Evolutionary conservation across 2,329 filamentous ascomycete species (phyloP), one percentile per base, ranked within the genome.

Genomic region (Colletotrichum sp.): DNA sequence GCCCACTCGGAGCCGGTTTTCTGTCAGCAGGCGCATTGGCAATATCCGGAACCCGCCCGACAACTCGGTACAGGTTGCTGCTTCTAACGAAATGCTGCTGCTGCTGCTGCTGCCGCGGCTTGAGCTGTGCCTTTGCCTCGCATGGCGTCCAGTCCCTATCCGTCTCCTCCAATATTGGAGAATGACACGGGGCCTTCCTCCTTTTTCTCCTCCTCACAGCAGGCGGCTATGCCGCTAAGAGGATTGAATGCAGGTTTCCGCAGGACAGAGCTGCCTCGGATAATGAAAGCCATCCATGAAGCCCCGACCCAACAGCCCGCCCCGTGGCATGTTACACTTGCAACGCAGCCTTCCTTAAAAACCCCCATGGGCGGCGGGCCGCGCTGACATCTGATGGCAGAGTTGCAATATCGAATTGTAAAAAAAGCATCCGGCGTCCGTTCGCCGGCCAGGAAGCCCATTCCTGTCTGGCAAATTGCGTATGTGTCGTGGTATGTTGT

Each of bases 1-100:
- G 66, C 34, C 66, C 61, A 61, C 67, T 71, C 64, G 39, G 73
- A 65, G 73, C 69, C 69, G 55, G 72, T 34, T 55, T 66, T 57
- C 28, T 26, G 32, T 59, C 24, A 68, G 69, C 69, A 30, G 21
- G n/a, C 13, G 18, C 30, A 32, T 68, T 39, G 39, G 32, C 57
- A 65, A 64, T 36, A 57, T 61, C 72, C 73, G 73, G 73, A 75
- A 75, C 73, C 65, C 73, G 64, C 73, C 73, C 73, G 69, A 75
- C 70, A 68, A 43, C 64, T 75, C 26, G 69, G 73, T 63, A 75
- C 61, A 39, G 67, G 67, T 32, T 32, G 30, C 32, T 55, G 36
- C 26, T n/a, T 66, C 39, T 16, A 30, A 8, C 15, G 68, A 65
- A 32, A 28, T 28, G 26, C 26, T 10, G 55, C 10, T 61, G 24